Conservation (phyloP, 164 flowering plant species). For the Santalum album region DNA sequence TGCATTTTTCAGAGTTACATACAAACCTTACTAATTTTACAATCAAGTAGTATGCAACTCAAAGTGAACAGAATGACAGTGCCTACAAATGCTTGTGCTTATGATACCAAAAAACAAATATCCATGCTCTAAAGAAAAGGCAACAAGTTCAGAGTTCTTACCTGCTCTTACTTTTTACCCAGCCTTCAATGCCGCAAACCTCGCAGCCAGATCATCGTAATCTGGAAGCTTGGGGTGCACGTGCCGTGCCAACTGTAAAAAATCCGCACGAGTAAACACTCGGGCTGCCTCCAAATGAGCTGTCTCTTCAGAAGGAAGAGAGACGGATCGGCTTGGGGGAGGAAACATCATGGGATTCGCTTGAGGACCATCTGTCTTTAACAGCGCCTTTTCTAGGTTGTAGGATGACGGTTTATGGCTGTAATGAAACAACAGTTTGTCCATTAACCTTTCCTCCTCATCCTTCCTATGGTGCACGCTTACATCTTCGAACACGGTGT, state of each 20-base stretch:
- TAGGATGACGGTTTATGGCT: slow-evolving; percentile 51
- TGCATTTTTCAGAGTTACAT: too few relatives aligned
- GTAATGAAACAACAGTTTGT: slow-evolving; percentile 64
- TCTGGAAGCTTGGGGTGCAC: slow-evolving; percentile 71
- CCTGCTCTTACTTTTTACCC: slow-evolving; percentile 12
- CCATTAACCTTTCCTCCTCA: slow-evolving; percentile 71
- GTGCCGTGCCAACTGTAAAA: slow-evolving; percentile 47
- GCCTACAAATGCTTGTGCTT: too few relatives aligned
- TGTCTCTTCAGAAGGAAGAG: slow-evolving; percentile 55
- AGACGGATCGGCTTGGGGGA: slow-evolving; percentile 40
- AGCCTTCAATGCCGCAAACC: slow-evolving; percentile 62
- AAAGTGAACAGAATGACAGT: too few relatives aligned
- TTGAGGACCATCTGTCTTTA: slow-evolving; percentile 20
- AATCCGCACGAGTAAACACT: slow-evolving; percentile 46
- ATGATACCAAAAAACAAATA: too few relatives aligned
- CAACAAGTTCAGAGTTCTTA: too few relatives aligned
- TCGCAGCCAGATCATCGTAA: slow-evolving; percentile 61
- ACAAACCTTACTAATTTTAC: too few relatives aligned
- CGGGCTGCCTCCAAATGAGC: slow-evolving; percentile 27
- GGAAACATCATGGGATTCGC: slow-evolving; percentile 16
- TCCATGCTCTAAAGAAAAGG: too few relatives aligned
- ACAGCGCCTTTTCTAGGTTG: slow-evolving; percentile 26
- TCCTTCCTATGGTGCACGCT: slow-evolving; percentile 30
- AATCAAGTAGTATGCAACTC: too few relatives aligned
- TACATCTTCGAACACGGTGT: neutral